phyloP scores from a whole-genome alignment of 768 basidiomycete species.

The Lentinula detonsa region DNA sequence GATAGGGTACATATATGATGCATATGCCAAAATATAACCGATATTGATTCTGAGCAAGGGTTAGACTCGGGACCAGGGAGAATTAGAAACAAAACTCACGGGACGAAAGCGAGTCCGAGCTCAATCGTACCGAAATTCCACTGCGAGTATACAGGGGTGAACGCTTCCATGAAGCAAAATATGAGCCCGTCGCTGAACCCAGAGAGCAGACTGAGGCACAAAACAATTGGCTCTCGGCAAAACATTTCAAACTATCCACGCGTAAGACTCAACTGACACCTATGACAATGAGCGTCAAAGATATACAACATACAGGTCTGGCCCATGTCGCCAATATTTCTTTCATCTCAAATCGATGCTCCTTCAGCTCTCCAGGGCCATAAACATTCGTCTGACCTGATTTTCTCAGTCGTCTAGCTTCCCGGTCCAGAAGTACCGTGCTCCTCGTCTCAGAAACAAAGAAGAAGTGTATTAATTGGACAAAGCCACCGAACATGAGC shows the following conservation, averaged over 20 bases:
- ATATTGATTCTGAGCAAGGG: slow-evolving; percentile 1
- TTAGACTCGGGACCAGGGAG: too few species aligned
- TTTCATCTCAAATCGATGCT: slow-evolving; percentile 3
- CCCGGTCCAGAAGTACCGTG: slow-evolving; percentile 3
- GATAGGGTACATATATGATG: slow-evolving; percentile 1
- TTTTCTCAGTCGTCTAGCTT: slow-evolving; percentile 5
- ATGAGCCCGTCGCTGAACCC: slow-evolving; percentile 9
- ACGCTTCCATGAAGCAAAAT: slow-evolving; percentile 10
- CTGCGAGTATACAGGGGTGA: slow-evolving; percentile 5
- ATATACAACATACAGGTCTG: background rate
- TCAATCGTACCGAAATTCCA: slow-evolving; percentile 7
- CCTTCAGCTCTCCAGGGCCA: slow-evolving; percentile 6
- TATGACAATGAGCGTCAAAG: background rate
- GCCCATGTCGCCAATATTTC: slow-evolving; percentile 8
- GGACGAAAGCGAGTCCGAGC: slow-evolving; percentile 7
- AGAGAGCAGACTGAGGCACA: slow-evolving; percentile 7
- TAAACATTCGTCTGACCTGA: slow-evolving; percentile 4
- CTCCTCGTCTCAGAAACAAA: slow-evolving; percentile 6
- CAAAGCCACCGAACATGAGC: slow-evolving; percentile 8
- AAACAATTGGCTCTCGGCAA: slow-evolving; percentile 7
- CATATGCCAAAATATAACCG: slow-evolving; percentile 4
- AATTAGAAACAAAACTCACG: background rate
- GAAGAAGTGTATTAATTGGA: slow-evolving; percentile 7
- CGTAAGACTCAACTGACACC: background rate
- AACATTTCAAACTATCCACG: slow-evolving; percentile 7